phyloP scores from a whole-genome alignment of 1,139 yeast species.

The Suhomyces bokatorum region DNA sequence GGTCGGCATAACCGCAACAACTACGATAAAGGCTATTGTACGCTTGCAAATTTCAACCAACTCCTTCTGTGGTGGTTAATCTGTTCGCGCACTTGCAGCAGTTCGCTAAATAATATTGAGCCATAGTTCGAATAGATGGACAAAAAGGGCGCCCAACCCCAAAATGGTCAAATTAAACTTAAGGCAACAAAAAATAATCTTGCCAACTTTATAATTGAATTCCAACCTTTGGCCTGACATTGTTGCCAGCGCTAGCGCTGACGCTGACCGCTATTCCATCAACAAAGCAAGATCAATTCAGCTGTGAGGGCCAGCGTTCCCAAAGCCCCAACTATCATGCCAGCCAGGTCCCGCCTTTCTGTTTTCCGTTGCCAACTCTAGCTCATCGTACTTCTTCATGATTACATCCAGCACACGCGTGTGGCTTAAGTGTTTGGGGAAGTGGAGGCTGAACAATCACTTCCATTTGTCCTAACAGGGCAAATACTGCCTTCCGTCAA shows the following conservation, averaged over 20 bases:
- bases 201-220: background rate
- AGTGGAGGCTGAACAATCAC: background rate
- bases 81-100: slow-evolving; percentile 5
- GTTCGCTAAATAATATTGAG: background rate
- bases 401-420: background rate
- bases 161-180: background rate
- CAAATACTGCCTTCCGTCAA: background rate
- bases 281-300: background rate
- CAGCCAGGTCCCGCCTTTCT: too few species aligned
- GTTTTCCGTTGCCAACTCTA: too few species aligned
- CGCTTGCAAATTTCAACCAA: slow-evolving; percentile 9
- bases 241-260: background rate
- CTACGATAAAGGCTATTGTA: slow-evolving; percentile 8
- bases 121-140: background rate
- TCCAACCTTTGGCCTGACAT: background rate
- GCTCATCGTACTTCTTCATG: too few species aligned
- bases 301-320: background rate
- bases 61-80: background rate
- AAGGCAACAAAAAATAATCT: background rate
- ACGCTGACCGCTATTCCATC: background rate
- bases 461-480: background rate
- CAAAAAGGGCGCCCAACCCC: slow-evolving; percentile 1
- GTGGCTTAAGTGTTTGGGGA: background rate
- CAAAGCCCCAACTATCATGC: background rate
- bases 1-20: slow-evolving; percentile 4